Conservation (phyloP, 2,329 filamentous ascomycete genomes). For the Penicillium sp. region DNA sequence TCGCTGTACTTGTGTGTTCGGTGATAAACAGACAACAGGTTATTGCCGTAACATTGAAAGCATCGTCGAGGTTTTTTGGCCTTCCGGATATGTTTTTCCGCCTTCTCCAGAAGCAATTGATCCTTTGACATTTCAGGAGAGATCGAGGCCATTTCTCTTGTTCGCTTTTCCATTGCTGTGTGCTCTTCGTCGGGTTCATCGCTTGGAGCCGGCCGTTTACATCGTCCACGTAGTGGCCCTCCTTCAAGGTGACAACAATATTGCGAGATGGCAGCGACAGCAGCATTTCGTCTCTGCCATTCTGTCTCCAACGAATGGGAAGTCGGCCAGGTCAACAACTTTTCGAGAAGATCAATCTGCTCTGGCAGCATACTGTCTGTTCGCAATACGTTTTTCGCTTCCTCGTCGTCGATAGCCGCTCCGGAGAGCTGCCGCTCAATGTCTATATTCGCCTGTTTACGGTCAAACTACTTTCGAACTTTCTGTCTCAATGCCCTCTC, state of each 20-base stretch:
- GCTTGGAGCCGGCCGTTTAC: slow-evolving; percentile 6
- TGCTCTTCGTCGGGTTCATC: slow-evolving; percentile 5
- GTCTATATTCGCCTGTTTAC: slow-evolving; percentile 16
- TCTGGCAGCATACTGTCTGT: slow-evolving; percentile 5
- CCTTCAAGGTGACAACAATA: slow-evolving; percentile 14
- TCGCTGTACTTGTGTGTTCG: slow-evolving; percentile 14
- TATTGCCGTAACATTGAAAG: slow-evolving; percentile 18
- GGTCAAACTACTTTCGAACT: slow-evolving; percentile 10
- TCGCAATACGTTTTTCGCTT: slow-evolving; percentile 11
- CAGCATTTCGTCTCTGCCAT: slow-evolving; percentile 11
- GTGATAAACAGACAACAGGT: slow-evolving; percentile 4
- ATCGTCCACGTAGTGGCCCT: slow-evolving; percentile 4
- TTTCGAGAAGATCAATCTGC: slow-evolving; percentile 17
- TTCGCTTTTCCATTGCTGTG: slow-evolving; percentile 3
- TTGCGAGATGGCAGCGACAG: slow-evolving; percentile 8
- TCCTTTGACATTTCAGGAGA: slow-evolving; percentile 1
- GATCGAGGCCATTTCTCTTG: slow-evolving; percentile 4
- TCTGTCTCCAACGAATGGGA: slow-evolving; percentile 15
- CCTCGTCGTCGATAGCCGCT: slow-evolving; percentile 13
- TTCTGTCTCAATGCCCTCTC: slow-evolving; percentile 8
- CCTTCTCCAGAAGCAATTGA: slow-evolving; percentile 9
- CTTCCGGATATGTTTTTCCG: slow-evolving; percentile 11
- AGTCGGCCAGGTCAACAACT: slow-evolving; percentile 12
- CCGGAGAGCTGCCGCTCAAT: slow-evolving; percentile 18
- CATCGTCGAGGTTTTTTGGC: slow-evolving; percentile 14